Evolutionary conservation across 805 yeast species (phyloP).

Genomic region (Yamadazyma insecticola): DNA sequence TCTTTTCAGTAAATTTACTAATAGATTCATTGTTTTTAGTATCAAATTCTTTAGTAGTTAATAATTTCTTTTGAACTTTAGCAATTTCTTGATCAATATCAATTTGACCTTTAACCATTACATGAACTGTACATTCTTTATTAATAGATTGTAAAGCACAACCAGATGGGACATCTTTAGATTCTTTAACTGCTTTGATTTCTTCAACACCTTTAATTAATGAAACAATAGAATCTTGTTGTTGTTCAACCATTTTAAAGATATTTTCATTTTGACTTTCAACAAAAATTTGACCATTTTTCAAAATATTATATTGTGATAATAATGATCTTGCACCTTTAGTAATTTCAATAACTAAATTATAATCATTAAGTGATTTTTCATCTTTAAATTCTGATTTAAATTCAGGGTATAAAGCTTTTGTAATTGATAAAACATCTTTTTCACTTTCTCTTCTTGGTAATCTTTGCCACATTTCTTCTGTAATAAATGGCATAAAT

Average conservation of each 20-base stretch:
- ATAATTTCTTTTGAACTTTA: constrained; percentile 76
- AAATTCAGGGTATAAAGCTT: constrained; percentile 75
- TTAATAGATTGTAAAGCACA: constrained; percentile 82
- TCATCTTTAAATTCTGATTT: constrained; percentile 56
- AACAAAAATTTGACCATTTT: constrained; percentile 82
- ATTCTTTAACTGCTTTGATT: constrained; percentile 56
- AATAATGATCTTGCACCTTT: constrained; percentile 89
- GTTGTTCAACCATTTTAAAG: constrained; percentile 54
- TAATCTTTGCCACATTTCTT: constrained; percentile 98
- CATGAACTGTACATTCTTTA: constrained; percentile 79
- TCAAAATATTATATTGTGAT: constrained; percentile 83
- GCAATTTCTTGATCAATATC: constrained; percentile 87
- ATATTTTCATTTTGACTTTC: constrained; percentile 54
- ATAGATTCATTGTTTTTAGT: constrained; percentile 67
- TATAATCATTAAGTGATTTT: constrained; percentile 70
- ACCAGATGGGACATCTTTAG: constrained; percentile 72
- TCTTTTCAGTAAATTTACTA: constrained; percentile 82
- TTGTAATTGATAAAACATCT: constrained; percentile 62
- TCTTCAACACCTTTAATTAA: constrained; percentile 86
- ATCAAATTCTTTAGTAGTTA: constrained; percentile 55
- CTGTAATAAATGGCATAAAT: constrained; percentile 96
- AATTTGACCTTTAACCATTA: constrained; percentile 90
- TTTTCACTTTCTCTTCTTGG: constrained; percentile 76
- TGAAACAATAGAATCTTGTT: constrained; percentile 83
- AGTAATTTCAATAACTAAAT: constrained; percentile 78